phyloP scores from a whole-genome alignment of 345 rosid species.

The Populus davidiana region DNA sequence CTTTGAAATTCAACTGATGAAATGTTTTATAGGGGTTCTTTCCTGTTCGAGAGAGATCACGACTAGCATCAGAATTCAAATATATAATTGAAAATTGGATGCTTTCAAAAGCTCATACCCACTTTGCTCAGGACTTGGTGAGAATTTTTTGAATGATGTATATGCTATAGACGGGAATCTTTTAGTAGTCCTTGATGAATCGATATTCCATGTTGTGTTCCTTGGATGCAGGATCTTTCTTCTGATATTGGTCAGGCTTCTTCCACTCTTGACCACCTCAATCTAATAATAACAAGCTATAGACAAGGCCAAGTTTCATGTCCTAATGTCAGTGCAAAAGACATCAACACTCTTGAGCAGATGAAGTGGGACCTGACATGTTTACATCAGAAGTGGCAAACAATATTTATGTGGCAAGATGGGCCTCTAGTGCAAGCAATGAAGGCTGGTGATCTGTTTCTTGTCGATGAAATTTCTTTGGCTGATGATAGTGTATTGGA shows the following conservation, averaged over 20 bases:
- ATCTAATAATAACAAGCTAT: conserved; percentile 34
- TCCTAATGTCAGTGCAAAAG: conserved; percentile 35
- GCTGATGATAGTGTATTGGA: conserved; percentile 98
- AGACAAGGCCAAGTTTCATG: conserved; percentile 39
- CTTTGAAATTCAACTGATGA: conserved; percentile 7
- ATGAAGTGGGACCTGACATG: conserved; percentile 47
- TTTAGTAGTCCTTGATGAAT: conserved; percentile 9
- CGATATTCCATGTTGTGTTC: conserved; percentile 13
- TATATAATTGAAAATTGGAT: conserved; percentile 50
- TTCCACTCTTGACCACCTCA: conserved; percentile 47
- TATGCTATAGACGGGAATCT: background rate
- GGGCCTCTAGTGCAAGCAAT: conserved; percentile 94
- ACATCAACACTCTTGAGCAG: conserved; percentile 51
- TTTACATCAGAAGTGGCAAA: conserved; percentile 72
- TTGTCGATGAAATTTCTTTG: conserved; percentile 93
- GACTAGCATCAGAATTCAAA: conserved; percentile 51
- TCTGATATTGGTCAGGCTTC: conserved; percentile 64
- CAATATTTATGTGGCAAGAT: conserved; percentile 92
- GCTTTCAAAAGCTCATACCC: conserved; percentile 45
- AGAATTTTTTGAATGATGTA: conserved; percentile 9
- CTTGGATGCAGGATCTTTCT: conserved; percentile 50
- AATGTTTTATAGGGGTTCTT: conserved; percentile 69
- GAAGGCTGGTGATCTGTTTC: conserved; percentile 81
- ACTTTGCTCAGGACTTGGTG: conserved; percentile 42
- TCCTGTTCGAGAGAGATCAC: conserved; percentile 87